phyloP scores from a whole-genome alignment of 768 basidiomycete species.

The Amanita molliuscula region DNA sequence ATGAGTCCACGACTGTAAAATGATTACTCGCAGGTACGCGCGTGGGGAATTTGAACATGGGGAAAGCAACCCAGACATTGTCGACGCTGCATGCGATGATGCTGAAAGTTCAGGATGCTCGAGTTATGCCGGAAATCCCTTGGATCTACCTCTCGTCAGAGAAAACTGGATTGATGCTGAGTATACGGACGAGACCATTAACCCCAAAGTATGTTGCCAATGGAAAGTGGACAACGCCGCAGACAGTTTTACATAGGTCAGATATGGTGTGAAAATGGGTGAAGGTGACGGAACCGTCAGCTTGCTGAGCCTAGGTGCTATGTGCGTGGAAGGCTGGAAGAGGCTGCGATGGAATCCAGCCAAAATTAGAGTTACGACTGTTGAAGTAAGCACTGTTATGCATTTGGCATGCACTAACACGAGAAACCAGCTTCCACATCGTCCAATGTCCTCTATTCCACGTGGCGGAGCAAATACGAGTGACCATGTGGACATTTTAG shows the following conservation, averaged over 20 bases:
- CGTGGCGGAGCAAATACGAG: slow-evolving; percentile 89
- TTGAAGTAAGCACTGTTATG: slow-evolving; percentile 49
- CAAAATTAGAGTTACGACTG: slow-evolving; percentile 75
- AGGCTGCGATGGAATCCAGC: slow-evolving; percentile 84
- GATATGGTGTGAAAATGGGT: slow-evolving; percentile 84
- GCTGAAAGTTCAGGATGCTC: slow-evolving; percentile 29
- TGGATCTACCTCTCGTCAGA: slow-evolving; percentile 23
- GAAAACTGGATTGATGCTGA: slow-evolving; percentile 70
- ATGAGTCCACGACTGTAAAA: not conserved
- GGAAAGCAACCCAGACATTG: slow-evolving; percentile 37
- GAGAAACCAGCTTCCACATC: slow-evolving; percentile 57
- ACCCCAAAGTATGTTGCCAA: slow-evolving; percentile 39
- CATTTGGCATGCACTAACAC: slow-evolving; percentile 3
- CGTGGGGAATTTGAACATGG: slow-evolving; percentile 61
- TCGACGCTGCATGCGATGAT: slow-evolving; percentile 34
- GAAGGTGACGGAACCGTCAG: slow-evolving; percentile 95
- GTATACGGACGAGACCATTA: slow-evolving; percentile 52
- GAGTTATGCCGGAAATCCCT: slow-evolving; percentile 25
- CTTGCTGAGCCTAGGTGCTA: slow-evolving; percentile 78
- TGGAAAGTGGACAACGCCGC: not conserved
- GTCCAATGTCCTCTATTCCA: slow-evolving; percentile 58
- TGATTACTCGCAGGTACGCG: slow-evolving; percentile 44
- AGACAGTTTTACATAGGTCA: slow-evolving; percentile 28
- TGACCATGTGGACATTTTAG: slow-evolving; percentile 81
- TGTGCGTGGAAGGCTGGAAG: slow-evolving; percentile 97